Conservation (phyloP, 768 basidiomycete species). For the Leccinum pellstonianum region DNA sequence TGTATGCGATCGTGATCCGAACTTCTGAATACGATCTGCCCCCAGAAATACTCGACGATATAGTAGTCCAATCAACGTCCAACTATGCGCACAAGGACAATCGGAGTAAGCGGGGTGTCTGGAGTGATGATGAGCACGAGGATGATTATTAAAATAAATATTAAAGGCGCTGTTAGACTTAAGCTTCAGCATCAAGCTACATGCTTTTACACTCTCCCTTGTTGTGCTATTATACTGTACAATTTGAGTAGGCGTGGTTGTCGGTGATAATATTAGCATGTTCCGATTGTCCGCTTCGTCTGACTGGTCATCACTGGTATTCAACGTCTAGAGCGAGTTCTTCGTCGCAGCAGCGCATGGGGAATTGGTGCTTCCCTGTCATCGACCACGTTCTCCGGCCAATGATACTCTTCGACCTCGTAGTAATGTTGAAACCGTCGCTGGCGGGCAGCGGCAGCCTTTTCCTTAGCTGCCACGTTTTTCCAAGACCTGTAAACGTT, state of each 20-base stretch:
- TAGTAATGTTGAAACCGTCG: constrained; percentile 16
- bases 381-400: constrained; percentile 5
- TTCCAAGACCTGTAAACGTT: constrained; percentile 32
- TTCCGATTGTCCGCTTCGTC: background rate
- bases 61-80: constrained; percentile 53
- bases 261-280: background rate
- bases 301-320: background rate
- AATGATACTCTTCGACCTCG: constrained; percentile 11
- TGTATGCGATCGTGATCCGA: constrained; percentile 70
- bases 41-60: constrained; percentile 65
- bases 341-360: constrained; percentile 14
- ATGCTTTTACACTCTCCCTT: background rate
- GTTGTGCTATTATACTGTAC: constrained; percentile 1
- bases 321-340: constrained; percentile 18
- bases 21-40: constrained; percentile 72
- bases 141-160: constrained; percentile 18
- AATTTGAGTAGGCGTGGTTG: background rate
- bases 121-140: constrained; percentile 30
- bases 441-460: constrained; percentile 2
- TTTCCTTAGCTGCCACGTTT: constrained; percentile 18
- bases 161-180: background rate
- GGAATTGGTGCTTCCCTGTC: constrained; percentile 1
- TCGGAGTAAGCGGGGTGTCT: constrained; percentile 17
- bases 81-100: constrained; percentile 25
- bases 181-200: background rate